Evolutionary conservation across 2,329 filamentous ascomycete species (phyloP).

Genomic region (Talaromyces sp.): DNA sequence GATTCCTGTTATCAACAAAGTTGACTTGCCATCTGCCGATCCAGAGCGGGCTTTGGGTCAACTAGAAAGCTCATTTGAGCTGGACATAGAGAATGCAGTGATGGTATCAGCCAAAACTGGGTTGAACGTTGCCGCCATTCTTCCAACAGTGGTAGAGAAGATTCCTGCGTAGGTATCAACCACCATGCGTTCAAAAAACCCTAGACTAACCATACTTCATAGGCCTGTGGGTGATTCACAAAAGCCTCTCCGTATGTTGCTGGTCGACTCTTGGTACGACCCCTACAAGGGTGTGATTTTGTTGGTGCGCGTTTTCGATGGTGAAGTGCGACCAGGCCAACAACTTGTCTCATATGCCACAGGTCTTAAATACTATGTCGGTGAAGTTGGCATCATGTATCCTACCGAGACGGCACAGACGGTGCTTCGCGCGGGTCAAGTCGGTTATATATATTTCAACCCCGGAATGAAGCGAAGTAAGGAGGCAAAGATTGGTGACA

Average conservation of each 20-base stretch:
- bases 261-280: constrained; percentile 98
- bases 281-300: constrained; percentile 92
- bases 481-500: constrained; percentile 95
- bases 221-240: constrained; percentile 70
- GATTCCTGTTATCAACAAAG: constrained; percentile 94
- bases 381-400: constrained; percentile 96
- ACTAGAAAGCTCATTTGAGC: constrained; percentile 82
- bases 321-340: constrained; percentile 78
- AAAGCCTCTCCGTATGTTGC: constrained; percentile 77
- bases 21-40: constrained; percentile 89
- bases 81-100: constrained; percentile 74
- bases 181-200: background rate
- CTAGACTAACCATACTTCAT: constrained; percentile 21
- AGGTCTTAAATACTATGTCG: constrained; percentile 84
- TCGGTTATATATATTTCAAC: constrained; percentile 96
- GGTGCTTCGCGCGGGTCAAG: constrained; percentile 82
- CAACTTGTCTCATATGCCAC: constrained; percentile 87
- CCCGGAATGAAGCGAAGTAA: constrained; percentile 97
- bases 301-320: constrained; percentile 89
- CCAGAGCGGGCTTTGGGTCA: constrained; percentile 83
- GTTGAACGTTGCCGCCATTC: constrained; percentile 77
- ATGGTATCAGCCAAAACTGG: constrained; percentile 93
- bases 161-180: constrained; percentile 65
- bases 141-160: constrained; percentile 82
- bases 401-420: constrained; percentile 82